Base-by-base conservation (phyloP, 805 yeast species). In the Kuraishia floccosa region DNA sequence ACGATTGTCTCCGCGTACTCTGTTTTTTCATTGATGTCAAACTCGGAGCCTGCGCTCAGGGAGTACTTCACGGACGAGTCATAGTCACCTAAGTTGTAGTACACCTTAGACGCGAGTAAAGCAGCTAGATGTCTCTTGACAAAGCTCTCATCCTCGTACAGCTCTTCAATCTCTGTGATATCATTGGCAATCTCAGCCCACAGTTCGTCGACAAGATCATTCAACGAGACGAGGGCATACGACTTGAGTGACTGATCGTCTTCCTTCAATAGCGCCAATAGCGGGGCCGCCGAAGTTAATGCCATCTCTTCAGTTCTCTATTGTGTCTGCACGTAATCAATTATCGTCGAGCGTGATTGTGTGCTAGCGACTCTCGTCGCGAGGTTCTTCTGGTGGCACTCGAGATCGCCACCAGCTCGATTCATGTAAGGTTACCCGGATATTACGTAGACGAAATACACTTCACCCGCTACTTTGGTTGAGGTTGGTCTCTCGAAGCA, bases 101-200 rank as follows among this genome's bases (percentile, higher is more conserved):
- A 72, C 19, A 75, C 94, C 55, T 91, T 91, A 11, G 97, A 84
- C 6, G 91, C 87, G 36, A 91, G 71, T 36, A 91, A 64, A 2
- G 98, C 97, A 6, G 97, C 97, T 47, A 89, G 66, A 28, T 72
- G 59, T 43, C 93, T 72, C 38, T 80, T 75, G 33, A 75, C 74
- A 55, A 89, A 91, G 16, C 66, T 54, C 36, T 70, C 67, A 52
- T 89, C 94, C 57, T 91, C 97, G 47, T 78, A 86, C 33, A 91
- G 63, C 40, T 85, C 94, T 59, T 91, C 98, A 46, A 91, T 81
- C 33, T 82, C 86, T 18, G 83, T 64, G 38, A 91, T 72, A 47
- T 71, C 76, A 58, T 91, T 91, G 35, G 98, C 94, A 35, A 91
- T 82, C 61, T 91, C 97, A 3, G 98, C 85, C 98, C 98, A 91